These are phyloP conservation scores for Selaginella moellendorffii DNA, from an alignment of 75 land plant species.

Conservation along the genomic window DNA sequence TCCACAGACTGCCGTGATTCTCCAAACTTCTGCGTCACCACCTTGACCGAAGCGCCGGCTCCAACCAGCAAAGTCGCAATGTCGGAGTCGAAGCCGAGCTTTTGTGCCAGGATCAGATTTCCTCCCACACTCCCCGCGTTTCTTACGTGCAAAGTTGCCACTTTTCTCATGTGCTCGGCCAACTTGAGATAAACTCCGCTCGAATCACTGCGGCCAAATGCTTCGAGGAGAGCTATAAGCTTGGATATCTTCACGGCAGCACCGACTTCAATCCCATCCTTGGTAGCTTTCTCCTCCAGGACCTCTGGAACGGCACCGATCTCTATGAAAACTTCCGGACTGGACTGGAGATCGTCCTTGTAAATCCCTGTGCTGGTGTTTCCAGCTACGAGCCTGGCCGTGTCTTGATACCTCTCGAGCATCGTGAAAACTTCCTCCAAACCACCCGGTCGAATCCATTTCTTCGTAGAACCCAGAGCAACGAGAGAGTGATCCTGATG, in stretches of 20 bases:
- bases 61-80: constrained; percentile 66
- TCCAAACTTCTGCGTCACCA: constrained; percentile 15
- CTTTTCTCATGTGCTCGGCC: constrained; percentile 50
- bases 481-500: too few relatives aligned
- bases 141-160: constrained; percentile 52
- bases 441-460: not conserved
- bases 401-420: not conserved
- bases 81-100: constrained; percentile 60
- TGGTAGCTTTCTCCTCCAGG: constrained; percentile 12
- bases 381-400: constrained; percentile 46
- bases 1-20: constrained; percentile 29
- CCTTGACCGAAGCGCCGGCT: constrained; percentile 31
- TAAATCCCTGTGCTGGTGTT: constrained; percentile 73
- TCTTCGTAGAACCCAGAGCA: too few relatives aligned
- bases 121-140: constrained; percentile 84
- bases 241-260: constrained; percentile 56
- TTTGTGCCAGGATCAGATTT: constrained; percentile 75
- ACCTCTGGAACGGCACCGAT: constrained; percentile 51
- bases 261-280: constrained; percentile 31
- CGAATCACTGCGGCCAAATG: not conserved
- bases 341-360: constrained; percentile 26
- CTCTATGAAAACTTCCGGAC: constrained; percentile 63
- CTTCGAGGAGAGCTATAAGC: constrained; percentile 34
- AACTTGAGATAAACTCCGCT: constrained; percentile 9
- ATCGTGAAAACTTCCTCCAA: not conserved